Base-by-base conservation (phyloP, 805 yeast species). In the Saccharomyces eubayanus region DNA sequence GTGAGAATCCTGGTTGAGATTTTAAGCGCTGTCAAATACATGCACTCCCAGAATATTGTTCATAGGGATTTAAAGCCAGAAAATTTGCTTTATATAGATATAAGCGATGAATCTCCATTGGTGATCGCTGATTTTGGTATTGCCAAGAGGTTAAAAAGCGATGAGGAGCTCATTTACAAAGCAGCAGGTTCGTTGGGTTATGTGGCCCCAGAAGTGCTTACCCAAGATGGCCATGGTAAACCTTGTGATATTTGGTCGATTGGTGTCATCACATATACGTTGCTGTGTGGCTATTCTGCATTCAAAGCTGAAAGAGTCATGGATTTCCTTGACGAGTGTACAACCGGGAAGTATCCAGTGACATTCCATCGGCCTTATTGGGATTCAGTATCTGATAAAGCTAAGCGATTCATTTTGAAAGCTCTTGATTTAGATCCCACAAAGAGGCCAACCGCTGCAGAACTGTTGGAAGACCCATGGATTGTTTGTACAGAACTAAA, bases 41-140 rank as follows among this genome's bases (percentile, higher is more conserved):
- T 90, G 51, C 97, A 90, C 66, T 67, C 71, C 31, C 70, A 72
- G 56, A 81, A 89, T 68, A 88, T 90, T 66, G 96, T 91, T 10
- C 97, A 91, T 68, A 77, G 97, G 52, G 97, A 90, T 67, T 77
- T 90, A 62, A 90, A 90, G 71, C 97, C 97, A 3, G 97, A 90
- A 67, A 90, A 90, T 69, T 78, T 90, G 51, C 76, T 90, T 50
- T 90, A 88, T 65, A 69, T 87, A 52, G 72, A 73, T 4, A 66
- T 67, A 4, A 81, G 74, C 16, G 77, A 74, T 14, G 77, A 83
- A 55, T 83, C 94, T 10, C 81, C 81, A 53, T 76, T 90, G 40
- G 96, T 89, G 11, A 74, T 90, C 57, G 96, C 96, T 0, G 97
- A 90, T 71, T 90, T 90, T 68, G 97, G 97, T 47, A 91, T 90